Evolutionary conservation across 768 basidiomycete genomes (phyloP), one percentile per base, ranked within the genome.

Genomic region (Tulasnella sp.): DNA sequence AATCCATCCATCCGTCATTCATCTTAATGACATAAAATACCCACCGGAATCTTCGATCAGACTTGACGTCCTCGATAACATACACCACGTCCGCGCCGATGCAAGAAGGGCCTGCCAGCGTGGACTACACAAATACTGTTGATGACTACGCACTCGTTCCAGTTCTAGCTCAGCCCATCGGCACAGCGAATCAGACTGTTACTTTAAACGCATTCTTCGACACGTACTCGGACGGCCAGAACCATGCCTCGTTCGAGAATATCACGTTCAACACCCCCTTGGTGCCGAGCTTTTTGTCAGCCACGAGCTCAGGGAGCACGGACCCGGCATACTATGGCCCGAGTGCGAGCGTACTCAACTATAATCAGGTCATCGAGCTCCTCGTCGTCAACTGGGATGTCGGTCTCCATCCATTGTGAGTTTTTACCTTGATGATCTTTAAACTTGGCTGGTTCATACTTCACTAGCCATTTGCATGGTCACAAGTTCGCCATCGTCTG

Each of bases 361-460:
- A 88, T 62, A 72, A 81, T 49, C 83, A 89, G 2, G 84, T 56
- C 27, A 42, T 67, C 34, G 70, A 76, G 61, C 55, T 76, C 21
- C 70, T 69, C 15, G 63, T 75, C 19, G 69, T 70, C 63, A 76
- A 72, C 65, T 71, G 70, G 62, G 72, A 73, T 54, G 67, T 63
- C 2, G 86, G 85, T 8, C 83, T 84, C 64, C 91, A 93, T 70
- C 91, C 91, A 51, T 93, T 92, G 86, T 89, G 64, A 66, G 84
- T 72, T 2, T 61, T 58, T 2, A 0, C 11, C 11, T 17, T 61
- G n/a, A n/a, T n/a, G 15, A 13, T 61, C 42, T 5, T 38, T 38
- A 38, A 38, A 38, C 29, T 23, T 32, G 58, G 50, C 32, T 48
- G 34, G 65, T 61, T 23, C n/a, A n/a, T n/a, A n/a, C n/a, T 49